A percentile compares a stretch with the other conserved stretches of the same genome.
These are phyloP conservation scores for Talaromyces atroroseus DNA, from an alignment of 2,329 filamentous ascomycete genomes.

Conservation along the genomic window DNA sequence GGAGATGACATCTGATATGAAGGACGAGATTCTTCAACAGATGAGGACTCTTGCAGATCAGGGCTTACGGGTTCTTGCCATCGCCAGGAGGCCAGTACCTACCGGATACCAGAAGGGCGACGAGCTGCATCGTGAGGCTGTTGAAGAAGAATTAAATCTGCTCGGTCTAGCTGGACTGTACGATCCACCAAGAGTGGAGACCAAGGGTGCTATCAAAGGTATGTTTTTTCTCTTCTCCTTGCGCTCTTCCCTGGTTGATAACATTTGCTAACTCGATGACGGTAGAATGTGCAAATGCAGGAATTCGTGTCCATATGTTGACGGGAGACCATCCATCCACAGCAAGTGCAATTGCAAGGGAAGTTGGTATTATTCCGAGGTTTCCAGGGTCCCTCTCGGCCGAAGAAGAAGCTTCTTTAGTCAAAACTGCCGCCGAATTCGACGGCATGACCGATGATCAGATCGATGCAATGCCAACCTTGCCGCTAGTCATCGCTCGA, in stretches of 20 bases:
- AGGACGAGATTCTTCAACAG: conserved; percentile 46
- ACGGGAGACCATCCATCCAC: conserved; percentile 55
- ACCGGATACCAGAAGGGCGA: conserved; percentile 18
- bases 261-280: conserved; percentile 12
- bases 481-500: conserved; percentile 76
- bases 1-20: conserved; percentile 36
- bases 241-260: not conserved
- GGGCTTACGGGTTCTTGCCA: conserved; percentile 56
- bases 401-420: conserved; percentile 44
- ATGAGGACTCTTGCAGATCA: conserved; percentile 54
- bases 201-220: conserved; percentile 49
- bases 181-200: conserved; percentile 57
- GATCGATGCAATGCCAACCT: conserved; percentile 61
- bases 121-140: conserved; percentile 40
- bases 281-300: conserved; percentile 47
- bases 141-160: conserved; percentile 52
- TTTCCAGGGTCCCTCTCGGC: conserved; percentile 41
- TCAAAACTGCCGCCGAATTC: conserved; percentile 54
- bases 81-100: conserved; percentile 41
- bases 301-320: conserved; percentile 54
- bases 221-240: conserved; percentile 1
- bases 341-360: conserved; percentile 52
- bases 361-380: conserved; percentile 52
- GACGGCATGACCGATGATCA: conserved; percentile 49
- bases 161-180: conserved; percentile 57